Evolutionary conservation across 2,329 filamentous ascomycete species (phyloP).

Genomic region (Hymenoscyphus infarciens): DNA sequence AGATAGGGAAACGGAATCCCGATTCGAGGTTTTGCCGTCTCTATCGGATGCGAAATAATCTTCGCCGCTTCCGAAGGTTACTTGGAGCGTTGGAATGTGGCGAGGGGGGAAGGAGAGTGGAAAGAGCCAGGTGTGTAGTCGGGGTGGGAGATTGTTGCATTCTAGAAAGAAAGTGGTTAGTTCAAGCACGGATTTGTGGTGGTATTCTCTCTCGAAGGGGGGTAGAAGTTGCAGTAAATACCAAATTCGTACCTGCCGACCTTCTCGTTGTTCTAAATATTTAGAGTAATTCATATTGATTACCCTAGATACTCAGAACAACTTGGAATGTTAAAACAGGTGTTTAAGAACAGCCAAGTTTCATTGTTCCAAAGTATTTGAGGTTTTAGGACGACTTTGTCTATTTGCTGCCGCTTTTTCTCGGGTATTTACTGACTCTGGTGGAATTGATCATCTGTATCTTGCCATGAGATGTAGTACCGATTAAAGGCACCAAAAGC

Average conservation of each 20-base stretch:
- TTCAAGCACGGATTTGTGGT: no score
- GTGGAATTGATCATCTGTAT: slow-evolving; percentile 20
- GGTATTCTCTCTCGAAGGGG: not conserved
- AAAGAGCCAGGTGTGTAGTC: slow-evolving; percentile 21
- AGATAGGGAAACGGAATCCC: slow-evolving; percentile 13
- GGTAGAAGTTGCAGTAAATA: not conserved
- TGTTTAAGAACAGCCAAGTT: no score
- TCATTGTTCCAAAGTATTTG: no score
- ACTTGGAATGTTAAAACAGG: no score
- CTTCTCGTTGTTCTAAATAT: no score
- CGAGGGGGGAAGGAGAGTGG: slow-evolving; percentile 14
- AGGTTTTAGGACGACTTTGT: no score
- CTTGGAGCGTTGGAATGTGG: slow-evolving; percentile 22
- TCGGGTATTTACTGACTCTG: slow-evolving; percentile 17
- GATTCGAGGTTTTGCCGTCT: slow-evolving; percentile 21
- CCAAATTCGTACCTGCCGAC: no score
- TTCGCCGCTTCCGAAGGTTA: slow-evolving; percentile 25
- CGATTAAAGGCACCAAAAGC: slow-evolving; percentile 27
- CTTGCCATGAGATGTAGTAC: slow-evolving; percentile 27
- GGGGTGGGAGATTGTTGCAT: slow-evolving; percentile 18
- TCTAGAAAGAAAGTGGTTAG: not conserved
- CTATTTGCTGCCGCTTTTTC: not conserved
- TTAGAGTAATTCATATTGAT: no score
- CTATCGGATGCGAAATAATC: slow-evolving; percentile 28
- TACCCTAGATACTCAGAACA: no score